Percentiles rank a stretch among this genome's conserved stretches.
Evolutionary conservation across 2,329 filamentous ascomycete species (phyloP).

Genomic region (Colletotrichum caudatum): DNA sequence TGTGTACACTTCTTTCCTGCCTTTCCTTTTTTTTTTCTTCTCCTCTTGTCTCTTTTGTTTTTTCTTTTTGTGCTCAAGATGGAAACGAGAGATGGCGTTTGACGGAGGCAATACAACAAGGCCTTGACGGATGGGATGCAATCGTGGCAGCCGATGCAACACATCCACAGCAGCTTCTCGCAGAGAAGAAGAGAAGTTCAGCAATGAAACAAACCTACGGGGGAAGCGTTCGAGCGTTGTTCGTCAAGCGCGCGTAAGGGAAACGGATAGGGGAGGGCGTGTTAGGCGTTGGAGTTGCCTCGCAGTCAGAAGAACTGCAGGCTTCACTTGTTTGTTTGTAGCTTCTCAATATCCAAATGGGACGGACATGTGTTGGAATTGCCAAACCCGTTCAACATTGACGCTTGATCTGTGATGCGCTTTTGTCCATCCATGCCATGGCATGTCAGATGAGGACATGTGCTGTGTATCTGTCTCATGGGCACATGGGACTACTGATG

Average conservation of each 20-base stretch:
- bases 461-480: not conserved
- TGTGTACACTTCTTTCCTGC: constrained; percentile 18
- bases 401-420: not conserved
- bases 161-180: constrained; percentile 21
- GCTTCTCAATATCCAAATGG: constrained; percentile 39
- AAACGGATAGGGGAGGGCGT: constrained; percentile 24
- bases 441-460: too few relatives aligned
- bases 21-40: not conserved
- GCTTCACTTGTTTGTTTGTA: constrained; percentile 38
- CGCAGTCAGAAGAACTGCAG: constrained; percentile 33
- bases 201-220: constrained; percentile 40
- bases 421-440: not conserved
- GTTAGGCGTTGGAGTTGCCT: constrained; percentile 37
- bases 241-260: constrained; percentile 26
- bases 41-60: not conserved
- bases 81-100: constrained; percentile 41
- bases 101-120: constrained; percentile 34
- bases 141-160: constrained; percentile 24
- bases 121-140: constrained; percentile 36
- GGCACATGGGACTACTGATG: too few relatives aligned
- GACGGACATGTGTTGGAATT: constrained; percentile 30
- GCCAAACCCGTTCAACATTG: not conserved
- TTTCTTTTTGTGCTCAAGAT: constrained; percentile 26
- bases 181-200: constrained; percentile 26
- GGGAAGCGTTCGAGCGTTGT: constrained; percentile 38